Evolutionary conservation across 768 basidiomycete species (phyloP).

Genomic region (Mycena indigotica): DNA sequence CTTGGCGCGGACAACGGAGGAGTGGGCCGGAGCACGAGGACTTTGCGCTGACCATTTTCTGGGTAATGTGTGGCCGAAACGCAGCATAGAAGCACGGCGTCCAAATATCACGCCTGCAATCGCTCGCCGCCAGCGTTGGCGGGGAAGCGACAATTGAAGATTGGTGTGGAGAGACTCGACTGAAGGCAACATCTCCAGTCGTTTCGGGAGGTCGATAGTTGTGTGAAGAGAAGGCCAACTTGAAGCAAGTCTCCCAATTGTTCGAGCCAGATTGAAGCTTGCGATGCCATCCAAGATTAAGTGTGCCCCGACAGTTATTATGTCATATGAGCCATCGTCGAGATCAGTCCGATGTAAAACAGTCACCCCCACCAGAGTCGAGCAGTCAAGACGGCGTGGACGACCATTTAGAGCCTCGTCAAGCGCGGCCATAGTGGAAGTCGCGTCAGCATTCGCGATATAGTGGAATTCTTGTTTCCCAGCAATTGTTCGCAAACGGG

Average conservation of each 20-base stretch:
- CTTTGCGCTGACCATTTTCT: not conserved
- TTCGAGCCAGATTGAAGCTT: not conserved
- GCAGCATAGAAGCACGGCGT: not conserved
- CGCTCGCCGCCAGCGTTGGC: not conserved
- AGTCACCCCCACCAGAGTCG: not conserved
- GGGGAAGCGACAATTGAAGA: not conserved
- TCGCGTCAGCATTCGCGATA: not conserved
- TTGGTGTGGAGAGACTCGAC: not conserved
- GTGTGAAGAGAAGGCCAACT: not conserved
- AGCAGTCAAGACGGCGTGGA: not conserved
- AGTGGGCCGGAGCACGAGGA: not conserved
- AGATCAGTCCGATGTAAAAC: not conserved
- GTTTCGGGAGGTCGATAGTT: not conserved
- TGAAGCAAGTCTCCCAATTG: not conserved
- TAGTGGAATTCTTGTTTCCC: not conserved
- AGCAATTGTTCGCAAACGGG: not conserved
- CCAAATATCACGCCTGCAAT: not conserved
- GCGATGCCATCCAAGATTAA: not conserved
- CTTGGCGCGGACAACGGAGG: not conserved
- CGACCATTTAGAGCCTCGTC: constrained; percentile 1
- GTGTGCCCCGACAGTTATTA: not conserved
- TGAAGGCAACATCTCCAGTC: constrained; percentile 1
- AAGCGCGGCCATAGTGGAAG: not conserved
- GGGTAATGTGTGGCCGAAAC: not conserved
- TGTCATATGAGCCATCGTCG: not conserved